A percentile compares a stretch with the other conserved stretches of the same genome.
Conservation (phyloP, 2,329 filamentous ascomycete genomes). For the Alternaria sp. region DNA sequence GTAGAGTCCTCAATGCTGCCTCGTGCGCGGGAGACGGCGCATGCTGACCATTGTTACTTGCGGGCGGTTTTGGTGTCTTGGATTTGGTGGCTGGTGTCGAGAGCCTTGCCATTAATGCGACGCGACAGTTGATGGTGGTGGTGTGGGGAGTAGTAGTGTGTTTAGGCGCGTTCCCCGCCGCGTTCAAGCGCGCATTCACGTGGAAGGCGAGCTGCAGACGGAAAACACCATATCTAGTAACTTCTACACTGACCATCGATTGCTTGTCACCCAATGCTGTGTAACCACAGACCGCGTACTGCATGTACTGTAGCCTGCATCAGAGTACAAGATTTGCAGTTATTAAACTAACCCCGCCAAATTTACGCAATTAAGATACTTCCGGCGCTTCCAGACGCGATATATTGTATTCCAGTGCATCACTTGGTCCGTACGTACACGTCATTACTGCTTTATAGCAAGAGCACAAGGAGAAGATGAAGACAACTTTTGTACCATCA, state of each 20-base stretch:
- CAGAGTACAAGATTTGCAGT: not conserved
- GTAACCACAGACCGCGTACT: not conserved
- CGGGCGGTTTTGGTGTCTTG: not conserved
- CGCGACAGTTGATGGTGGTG: not conserved
- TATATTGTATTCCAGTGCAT: not conserved
- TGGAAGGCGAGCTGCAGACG: not conserved
- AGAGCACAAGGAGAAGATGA: not conserved
- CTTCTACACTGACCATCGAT: too few relatives aligned
- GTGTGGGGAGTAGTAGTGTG: not conserved
- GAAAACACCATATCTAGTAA: too few relatives aligned
- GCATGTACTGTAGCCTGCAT: not conserved
- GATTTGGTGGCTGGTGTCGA: conserved; percentile 4
- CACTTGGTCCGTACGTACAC: not conserved
- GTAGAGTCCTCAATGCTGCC: conserved; percentile 33
- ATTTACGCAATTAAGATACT: not conserved
- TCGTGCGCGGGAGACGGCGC: conserved; percentile 28
- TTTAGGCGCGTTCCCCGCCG: not conserved
- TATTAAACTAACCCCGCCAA: not conserved
- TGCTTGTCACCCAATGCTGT: too few relatives aligned
- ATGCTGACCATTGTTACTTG: not conserved
- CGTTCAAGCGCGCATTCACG: conserved; percentile 9
- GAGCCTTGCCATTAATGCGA: conserved; percentile 9
- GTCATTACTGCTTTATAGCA: not conserved
- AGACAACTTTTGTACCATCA: not conserved
- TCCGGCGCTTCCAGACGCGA: not conserved